Evolutionary conservation across 2,329 filamentous ascomycete species (phyloP).

Genomic region (Colletotrichum sp.): DNA sequence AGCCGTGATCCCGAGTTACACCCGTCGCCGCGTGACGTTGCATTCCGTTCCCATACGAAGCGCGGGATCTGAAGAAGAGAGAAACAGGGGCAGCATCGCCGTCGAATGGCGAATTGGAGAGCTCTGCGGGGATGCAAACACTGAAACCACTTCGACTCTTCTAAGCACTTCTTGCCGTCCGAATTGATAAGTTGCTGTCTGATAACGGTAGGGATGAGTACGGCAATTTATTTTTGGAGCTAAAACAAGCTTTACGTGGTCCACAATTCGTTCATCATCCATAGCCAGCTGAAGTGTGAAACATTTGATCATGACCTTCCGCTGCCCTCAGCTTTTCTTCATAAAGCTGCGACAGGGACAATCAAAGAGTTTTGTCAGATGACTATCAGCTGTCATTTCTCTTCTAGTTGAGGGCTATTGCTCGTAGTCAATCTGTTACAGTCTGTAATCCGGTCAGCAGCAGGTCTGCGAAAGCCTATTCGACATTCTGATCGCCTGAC

Average conservation of each 20-base stretch:
- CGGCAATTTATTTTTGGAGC: not conserved
- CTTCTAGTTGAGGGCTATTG: not conserved
- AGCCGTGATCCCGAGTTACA: not conserved
- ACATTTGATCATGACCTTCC: not conserved
- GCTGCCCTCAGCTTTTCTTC: not conserved
- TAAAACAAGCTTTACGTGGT: conserved; percentile 9
- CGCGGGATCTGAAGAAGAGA: not conserved
- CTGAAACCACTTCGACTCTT: not conserved
- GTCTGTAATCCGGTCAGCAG: not conserved
- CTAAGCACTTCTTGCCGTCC: not conserved
- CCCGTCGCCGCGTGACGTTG: not conserved
- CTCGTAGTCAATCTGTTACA: rapidly evolving
- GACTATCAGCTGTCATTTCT: not conserved
- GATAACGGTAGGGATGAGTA: not conserved
- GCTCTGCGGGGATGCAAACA: not conserved
- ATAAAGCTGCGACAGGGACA: not conserved
- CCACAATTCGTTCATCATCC: not conserved
- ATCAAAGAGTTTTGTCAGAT: not conserved
- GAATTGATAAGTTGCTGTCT: not conserved
- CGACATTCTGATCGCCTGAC: not conserved
- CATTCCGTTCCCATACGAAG: not conserved
- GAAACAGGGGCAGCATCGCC: not conserved
- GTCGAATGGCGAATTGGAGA: not conserved
- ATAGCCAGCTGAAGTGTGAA: not conserved
- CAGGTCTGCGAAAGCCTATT: not conserved